Evolutionary conservation across 805 yeast species (phyloP), one percentile per base, ranked within the genome.

Genomic region (Limtongozyma cylindracea): DNA sequence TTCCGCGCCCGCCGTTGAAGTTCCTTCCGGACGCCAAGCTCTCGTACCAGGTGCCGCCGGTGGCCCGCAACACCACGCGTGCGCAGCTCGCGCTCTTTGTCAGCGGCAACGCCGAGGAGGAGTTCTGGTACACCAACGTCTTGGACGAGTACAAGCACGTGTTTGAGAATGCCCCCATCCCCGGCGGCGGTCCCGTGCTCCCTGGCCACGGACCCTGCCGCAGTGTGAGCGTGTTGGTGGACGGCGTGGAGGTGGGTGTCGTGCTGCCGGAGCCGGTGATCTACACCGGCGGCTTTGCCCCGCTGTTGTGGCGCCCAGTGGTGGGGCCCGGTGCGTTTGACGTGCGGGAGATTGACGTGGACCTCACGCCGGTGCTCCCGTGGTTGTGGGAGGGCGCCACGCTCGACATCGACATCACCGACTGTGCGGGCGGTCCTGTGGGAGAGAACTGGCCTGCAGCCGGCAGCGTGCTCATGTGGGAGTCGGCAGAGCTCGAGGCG

Each of bases 201-300:
- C 35, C 41, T 8, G 73, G 73, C 5, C 70, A 65, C 37, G 88
- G 88, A 0, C 82, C 91, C 1, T 50, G 66, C 21, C 56, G 93
- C 25, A 47, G 64, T 13, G 49, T 74, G 10, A 63, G 69, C 31
- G 62, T 73, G 4, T 68, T 49, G 29, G 45, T 70, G 20, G 56
- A 67, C 30, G 76, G 60, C 15, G 31, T 50, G 13, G 53, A 70
- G 22, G 57, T 76, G 6, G 69, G 69, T 2, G 46, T 65, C 3
- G 58, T 57, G 14, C 48, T 65, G 13, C 91, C 92, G 3, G 63
- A 60, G 30, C 82, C 84, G 2, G 61, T 67, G 6, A 56, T 78
- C 10, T 78, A 55, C 44, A 65, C 91, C 2, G 92, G 92, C 5
- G 92, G 91, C 2, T 44, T 67, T 16, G 60, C 80, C 2, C 91